A percentile compares a stretch with the other conserved stretches of the same genome.
Conservation (phyloP, 208 protist species). For the Hexamita inflata region DNA sequence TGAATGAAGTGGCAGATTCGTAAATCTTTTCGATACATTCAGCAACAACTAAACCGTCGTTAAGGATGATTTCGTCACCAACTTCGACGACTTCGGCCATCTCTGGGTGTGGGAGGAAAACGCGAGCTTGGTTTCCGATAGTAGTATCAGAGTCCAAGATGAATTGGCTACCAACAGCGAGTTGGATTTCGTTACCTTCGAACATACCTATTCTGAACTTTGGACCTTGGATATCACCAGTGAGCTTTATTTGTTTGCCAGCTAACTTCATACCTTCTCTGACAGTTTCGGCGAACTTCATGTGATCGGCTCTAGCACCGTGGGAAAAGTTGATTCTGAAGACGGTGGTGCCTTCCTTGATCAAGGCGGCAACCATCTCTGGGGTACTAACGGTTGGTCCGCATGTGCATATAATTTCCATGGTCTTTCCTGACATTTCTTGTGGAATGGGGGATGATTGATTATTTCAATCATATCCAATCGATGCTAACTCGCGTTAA, state of each 20-base stretch:
- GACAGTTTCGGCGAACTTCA: slow-evolving; percentile 29
- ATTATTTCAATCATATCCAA: too few relatives aligned
- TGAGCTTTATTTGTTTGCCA: slow-evolving; percentile 32
- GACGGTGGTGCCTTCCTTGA: slow-evolving; percentile 35
- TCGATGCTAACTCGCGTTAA: too few relatives aligned
- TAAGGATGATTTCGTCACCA: slow-evolving; percentile 38
- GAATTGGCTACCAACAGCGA: slow-evolving; percentile 24
- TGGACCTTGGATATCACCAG: slow-evolving; percentile 45
- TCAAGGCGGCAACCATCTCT: slow-evolving; percentile 33
- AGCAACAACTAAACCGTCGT: slow-evolving; percentile 42
- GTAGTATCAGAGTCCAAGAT: not conserved
- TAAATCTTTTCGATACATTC: not conserved
- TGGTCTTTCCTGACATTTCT: too few relatives aligned
- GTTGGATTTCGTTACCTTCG: not conserved
- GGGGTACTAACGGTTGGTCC: slow-evolving; percentile 26
- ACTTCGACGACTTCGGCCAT: slow-evolving; percentile 29
- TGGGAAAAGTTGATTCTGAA: slow-evolving; percentile 48
- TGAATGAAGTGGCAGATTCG: not conserved
- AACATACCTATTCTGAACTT: slow-evolving; percentile 37
- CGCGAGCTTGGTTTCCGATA: slow-evolving; percentile 23
- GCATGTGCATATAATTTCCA: slow-evolving; percentile 40
- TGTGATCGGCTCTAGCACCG: slow-evolving; percentile 36
- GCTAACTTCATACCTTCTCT: slow-evolving; percentile 4
- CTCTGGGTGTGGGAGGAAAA: slow-evolving; percentile 39
- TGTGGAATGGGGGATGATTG: too few relatives aligned